A percentile compares a stretch with the other conserved stretches of the same genome.
These are phyloP conservation scores for Paraconiothyrium brasiliense DNA, from an alignment of 2,329 filamentous ascomycete genomes.

Conservation along the genomic window DNA sequence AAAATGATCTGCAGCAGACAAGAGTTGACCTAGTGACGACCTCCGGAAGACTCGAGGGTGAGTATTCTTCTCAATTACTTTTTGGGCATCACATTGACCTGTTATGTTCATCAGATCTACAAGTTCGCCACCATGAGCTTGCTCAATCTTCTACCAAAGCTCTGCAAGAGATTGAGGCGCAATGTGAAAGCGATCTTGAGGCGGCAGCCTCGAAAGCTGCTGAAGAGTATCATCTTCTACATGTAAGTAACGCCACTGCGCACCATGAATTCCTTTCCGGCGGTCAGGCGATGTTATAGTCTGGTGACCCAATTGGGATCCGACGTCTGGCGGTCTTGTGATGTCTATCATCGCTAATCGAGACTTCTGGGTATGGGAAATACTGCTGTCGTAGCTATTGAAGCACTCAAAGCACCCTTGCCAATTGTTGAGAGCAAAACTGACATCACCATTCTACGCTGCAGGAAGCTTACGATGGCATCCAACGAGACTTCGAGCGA, in stretches of 20 bases:
- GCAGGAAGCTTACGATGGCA: slow-evolving; percentile 24
- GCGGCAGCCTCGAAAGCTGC: slow-evolving; percentile 23
- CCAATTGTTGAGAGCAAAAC: background rate
- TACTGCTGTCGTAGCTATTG: background rate
- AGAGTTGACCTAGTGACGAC: slow-evolving; percentile 29
- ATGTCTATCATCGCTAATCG: background rate
- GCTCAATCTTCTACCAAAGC: slow-evolving; percentile 29
- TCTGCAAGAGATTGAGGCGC: slow-evolving; percentile 26
- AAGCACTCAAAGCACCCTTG: background rate
- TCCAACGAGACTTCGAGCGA: slow-evolving; percentile 25
- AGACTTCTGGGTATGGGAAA: background rate
- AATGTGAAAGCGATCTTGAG: slow-evolving; percentile 30
- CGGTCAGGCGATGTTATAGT: background rate
- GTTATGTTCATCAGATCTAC: slow-evolving; percentile 22
- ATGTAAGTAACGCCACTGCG: slow-evolving; percentile 3
- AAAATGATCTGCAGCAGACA: slow-evolving; percentile 28
- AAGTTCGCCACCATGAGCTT: slow-evolving; percentile 31
- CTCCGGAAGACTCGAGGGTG: slow-evolving; percentile 22
- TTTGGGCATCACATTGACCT: slow-evolving; percentile 6
- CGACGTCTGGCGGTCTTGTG: background rate
- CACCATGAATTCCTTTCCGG: background rate
- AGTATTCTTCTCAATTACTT: background rate
- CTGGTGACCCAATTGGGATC: background rate
- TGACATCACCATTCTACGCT: background rate
- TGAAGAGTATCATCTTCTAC: slow-evolving; percentile 27